phyloP scores from a whole-genome alignment of 1,284 basidiomycete species.

The Sanghuangporus sanghuang region DNA sequence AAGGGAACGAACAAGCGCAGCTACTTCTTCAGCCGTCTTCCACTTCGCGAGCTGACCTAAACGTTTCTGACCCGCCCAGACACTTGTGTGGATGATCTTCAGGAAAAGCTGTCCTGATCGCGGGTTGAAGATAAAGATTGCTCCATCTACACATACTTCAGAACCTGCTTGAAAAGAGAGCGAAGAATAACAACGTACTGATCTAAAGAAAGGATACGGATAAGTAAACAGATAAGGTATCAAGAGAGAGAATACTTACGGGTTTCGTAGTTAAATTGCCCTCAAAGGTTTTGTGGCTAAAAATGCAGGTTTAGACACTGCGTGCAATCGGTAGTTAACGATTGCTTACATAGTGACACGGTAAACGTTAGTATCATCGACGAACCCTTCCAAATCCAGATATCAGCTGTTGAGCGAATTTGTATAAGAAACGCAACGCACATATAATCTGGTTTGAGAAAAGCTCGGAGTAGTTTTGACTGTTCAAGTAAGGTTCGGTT shows the following conservation, averaged over 20 bases:
- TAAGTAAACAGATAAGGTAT: not conserved
- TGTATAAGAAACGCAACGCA: slow-evolving; percentile 30
- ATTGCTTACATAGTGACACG: slow-evolving; percentile 88
- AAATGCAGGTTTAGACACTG: not conserved
- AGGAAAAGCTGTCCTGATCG: slow-evolving; percentile 97
- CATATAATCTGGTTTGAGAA: slow-evolving; percentile 99
- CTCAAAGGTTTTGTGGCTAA: slow-evolving; percentile 96
- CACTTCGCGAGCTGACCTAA: slow-evolving; percentile 98
- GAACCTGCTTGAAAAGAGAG: slow-evolving; percentile 3
- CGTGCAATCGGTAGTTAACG: not conserved
- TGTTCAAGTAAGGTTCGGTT: slow-evolving; percentile 98
- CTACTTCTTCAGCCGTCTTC: slow-evolving; percentile 99
- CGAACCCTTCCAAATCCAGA: slow-evolving; percentile 63
- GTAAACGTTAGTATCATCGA: slow-evolving; percentile 99
- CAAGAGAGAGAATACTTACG: slow-evolving; percentile 57
- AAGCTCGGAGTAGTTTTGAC: slow-evolving; percentile 94
- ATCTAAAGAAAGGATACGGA: slow-evolving; percentile 18
- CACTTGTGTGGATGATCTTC: slow-evolving; percentile 99
- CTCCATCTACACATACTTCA: slow-evolving; percentile 59
- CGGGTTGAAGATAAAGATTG: slow-evolving; percentile 99
- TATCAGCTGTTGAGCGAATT: slow-evolving; percentile 9
- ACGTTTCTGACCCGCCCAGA: slow-evolving; percentile 99
- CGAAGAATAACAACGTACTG: slow-evolving; percentile 18
- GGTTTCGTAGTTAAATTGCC: slow-evolving; percentile 99
- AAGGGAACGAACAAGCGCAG: slow-evolving; percentile 92